Percentiles rank a stretch among this genome's conserved stretches.
Conservation (phyloP, 2,329 filamentous ascomycete species). For the Fusarium zealandicum region DNA sequence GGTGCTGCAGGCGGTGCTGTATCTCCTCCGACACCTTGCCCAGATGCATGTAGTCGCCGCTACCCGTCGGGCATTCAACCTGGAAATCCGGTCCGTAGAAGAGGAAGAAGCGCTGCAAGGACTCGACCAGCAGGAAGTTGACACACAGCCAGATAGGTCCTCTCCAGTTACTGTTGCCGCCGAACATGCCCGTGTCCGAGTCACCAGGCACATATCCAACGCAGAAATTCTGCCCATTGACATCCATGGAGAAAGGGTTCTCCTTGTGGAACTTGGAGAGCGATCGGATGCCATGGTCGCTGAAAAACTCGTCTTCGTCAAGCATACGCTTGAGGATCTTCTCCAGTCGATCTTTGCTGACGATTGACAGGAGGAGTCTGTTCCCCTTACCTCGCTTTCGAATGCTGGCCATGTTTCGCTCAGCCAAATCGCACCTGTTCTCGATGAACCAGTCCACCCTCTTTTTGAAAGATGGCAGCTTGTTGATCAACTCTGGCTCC, state of each 20-base stretch:
- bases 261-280: slow-evolving; percentile 91
- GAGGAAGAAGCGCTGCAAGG: slow-evolving; percentile 92
- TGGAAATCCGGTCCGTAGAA: slow-evolving; percentile 91
- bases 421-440: slow-evolving; percentile 83
- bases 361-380: slow-evolving; percentile 84
- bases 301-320: slow-evolving; percentile 91
- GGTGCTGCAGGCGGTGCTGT: slow-evolving; percentile 90
- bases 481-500: slow-evolving; percentile 92
- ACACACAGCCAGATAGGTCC: slow-evolving; percentile 95
- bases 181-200: slow-evolving; percentile 93
- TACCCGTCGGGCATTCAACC: slow-evolving; percentile 93
- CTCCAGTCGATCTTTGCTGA: slow-evolving; percentile 90
- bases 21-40: slow-evolving; percentile 94
- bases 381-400: slow-evolving; percentile 89
- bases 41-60: slow-evolving; percentile 93
- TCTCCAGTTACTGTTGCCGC: slow-evolving; percentile 98
- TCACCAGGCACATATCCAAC: slow-evolving; percentile 95
- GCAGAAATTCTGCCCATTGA: slow-evolving; percentile 87
- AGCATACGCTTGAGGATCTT: slow-evolving; percentile 92
- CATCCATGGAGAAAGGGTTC: slow-evolving; percentile 92
- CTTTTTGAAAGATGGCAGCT: slow-evolving; percentile 91
- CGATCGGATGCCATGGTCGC: slow-evolving; percentile 88
- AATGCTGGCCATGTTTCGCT: slow-evolving; percentile 95
- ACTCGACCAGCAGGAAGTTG: slow-evolving; percentile 94
- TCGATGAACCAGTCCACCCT: slow-evolving; percentile 93